phyloP scores from a whole-genome alignment of 176 grass and related monocot genomes.

The Avena eriantha region DNA sequence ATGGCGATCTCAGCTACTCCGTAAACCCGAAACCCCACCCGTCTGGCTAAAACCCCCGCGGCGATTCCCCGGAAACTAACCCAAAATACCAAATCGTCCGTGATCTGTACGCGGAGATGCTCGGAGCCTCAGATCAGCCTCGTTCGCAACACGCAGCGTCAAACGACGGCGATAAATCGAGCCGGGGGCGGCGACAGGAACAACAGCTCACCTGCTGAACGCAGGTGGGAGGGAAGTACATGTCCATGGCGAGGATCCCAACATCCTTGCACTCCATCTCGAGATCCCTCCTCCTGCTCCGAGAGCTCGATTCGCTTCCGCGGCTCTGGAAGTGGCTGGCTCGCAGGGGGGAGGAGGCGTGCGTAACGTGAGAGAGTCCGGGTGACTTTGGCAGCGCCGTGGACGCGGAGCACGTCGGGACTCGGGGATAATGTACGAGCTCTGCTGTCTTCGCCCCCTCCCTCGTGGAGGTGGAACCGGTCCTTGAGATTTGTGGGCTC shows the following conservation, averaged over 20 bases:
- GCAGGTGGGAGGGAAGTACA: conserved; percentile 90
- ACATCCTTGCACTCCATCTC: conserved; percentile 77
- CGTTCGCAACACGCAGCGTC: not conserved
- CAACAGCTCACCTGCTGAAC: conserved; percentile 58
- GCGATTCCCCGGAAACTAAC: not conserved
- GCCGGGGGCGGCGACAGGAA: not conserved
- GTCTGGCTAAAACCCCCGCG: not conserved
- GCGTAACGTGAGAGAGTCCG: not conserved
- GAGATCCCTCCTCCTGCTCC: conserved; percentile 20
- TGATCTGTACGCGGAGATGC: not conserved
- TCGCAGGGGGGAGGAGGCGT: conserved; percentile 6
- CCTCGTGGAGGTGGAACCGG: not conserved
- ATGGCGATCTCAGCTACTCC: not conserved
- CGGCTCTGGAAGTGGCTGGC: conserved; percentile 7
- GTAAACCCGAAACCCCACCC: not conserved
- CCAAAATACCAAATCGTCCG: not conserved
- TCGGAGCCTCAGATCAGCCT: conserved; percentile 14
- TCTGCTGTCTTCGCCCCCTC: not conserved
- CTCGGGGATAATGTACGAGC: not conserved
- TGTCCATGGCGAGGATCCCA: conserved; percentile 93
- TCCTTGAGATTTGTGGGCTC: not conserved
- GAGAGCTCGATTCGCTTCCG: not conserved
- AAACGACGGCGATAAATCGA: not conserved
- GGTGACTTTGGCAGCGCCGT: conserved; percentile 3
- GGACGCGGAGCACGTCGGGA: conserved; percentile 34